A percentile compares a stretch with the other conserved stretches of the same genome.
phyloP scores from a whole-genome alignment of 345 rosid species.

The Rhizophora apiculata region DNA sequence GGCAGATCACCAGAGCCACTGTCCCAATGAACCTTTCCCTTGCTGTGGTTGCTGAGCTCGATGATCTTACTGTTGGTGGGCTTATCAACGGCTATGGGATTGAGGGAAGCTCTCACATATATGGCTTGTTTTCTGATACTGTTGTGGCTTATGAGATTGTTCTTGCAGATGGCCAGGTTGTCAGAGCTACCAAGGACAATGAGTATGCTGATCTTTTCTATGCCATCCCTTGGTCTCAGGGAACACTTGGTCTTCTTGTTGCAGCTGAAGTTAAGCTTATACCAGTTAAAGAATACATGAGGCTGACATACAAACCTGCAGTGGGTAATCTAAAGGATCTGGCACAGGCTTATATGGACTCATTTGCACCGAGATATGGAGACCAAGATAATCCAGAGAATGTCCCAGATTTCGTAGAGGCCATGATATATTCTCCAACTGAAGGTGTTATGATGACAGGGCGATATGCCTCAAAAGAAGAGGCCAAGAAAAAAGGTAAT shows the following conservation, averaged over 20 bases:
- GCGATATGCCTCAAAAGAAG: constrained; percentile 81
- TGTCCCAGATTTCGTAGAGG: constrained; percentile 96
- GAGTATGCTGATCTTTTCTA: constrained; percentile 89
- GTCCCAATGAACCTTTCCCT: constrained; percentile 93
- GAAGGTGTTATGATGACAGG: constrained; percentile 98
- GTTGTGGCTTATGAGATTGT: constrained; percentile 96
- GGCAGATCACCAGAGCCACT: constrained; percentile 80
- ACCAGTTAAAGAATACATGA: constrained; percentile 88
- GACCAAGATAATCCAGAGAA: constrained; percentile 67
- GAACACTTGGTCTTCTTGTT: constrained; percentile 94
- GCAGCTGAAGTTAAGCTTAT: constrained; percentile 92
- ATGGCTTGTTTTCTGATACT: constrained; percentile 94
- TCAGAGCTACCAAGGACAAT: constrained; percentile 90
- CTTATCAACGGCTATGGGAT: constrained; percentile 98
- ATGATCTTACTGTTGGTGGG: constrained; percentile 98
- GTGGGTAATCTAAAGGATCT: constrained; percentile 60
- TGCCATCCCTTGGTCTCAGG: constrained; percentile 98
- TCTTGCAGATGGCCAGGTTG: constrained; percentile 78
- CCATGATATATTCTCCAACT: constrained; percentile 65
- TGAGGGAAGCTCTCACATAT: constrained; percentile 97
- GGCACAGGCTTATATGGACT: constrained; percentile 83
- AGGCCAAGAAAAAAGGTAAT: constrained; percentile 90
- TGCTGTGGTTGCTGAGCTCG: constrained; percentile 99
- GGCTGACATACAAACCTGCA: constrained; percentile 80
- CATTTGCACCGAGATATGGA: constrained; percentile 88